Percentiles rank a stretch among this genome's conserved stretches.
phyloP scores from a whole-genome alignment of 2,329 filamentous ascomycete species.

The Fusarium denticulatum region DNA sequence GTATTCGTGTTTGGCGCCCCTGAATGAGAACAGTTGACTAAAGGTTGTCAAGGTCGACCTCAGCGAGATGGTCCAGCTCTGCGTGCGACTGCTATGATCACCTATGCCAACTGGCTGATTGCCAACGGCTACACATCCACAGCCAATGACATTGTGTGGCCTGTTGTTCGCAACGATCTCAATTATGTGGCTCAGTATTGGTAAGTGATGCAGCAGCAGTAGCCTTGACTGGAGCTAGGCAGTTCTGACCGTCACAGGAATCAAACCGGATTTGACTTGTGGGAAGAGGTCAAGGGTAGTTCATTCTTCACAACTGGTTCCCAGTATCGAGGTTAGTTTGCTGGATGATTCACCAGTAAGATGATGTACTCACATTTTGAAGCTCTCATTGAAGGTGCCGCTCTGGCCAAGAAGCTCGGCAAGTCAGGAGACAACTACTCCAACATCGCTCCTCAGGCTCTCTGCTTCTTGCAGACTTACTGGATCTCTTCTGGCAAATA shows the following conservation, averaged over 20 bases:
- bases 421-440: conserved; percentile 69
- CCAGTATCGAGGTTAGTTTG: conserved; percentile 68
- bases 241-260: conserved; percentile 52
- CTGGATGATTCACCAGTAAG: neutral
- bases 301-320: conserved; percentile 82
- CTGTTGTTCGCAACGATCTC: conserved; percentile 79
- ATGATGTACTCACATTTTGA: neutral
- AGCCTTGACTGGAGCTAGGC: neutral
- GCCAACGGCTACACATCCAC: conserved; percentile 70
- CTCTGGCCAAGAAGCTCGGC: conserved; percentile 71
- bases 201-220: conserved; percentile 44
- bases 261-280: conserved; percentile 76
- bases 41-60: conserved; percentile 63
- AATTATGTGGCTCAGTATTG: conserved; percentile 79
- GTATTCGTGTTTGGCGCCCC: neutral
- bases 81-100: conserved; percentile 76
- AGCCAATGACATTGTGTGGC: conserved; percentile 71
- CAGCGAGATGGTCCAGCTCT: conserved; percentile 84
- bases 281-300: conserved; percentile 81
- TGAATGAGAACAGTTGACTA: neutral
- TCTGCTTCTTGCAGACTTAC: conserved; percentile 79
- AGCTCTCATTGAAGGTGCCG: conserved; percentile 73
- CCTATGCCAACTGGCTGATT: conserved; percentile 78
- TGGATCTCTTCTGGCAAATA: conserved; percentile 72
- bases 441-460: conserved; percentile 72